Evolutionary conservation across 169 alveolate genomes (phyloP).

Genomic region (Plasmodium berghei): DNA sequence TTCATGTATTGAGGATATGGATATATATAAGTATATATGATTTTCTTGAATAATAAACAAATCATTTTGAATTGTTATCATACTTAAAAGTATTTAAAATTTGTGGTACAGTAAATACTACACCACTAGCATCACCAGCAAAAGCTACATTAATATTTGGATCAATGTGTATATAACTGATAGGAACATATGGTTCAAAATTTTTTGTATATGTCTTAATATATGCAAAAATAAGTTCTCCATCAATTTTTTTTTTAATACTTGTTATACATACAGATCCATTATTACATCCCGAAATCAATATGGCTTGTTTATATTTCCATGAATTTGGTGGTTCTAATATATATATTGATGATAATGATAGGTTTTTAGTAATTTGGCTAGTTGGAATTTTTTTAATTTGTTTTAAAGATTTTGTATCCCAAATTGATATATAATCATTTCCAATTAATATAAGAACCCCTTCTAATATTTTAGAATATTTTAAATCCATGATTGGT

Average conservation of each 20-base stretch:
- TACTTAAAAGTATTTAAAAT: slow-evolving; percentile 33
- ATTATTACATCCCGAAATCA: slow-evolving; percentile 70
- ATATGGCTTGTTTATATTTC: slow-evolving; percentile 27
- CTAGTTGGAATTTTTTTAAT: slow-evolving; percentile 52
- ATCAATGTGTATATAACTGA: slow-evolving; percentile 43
- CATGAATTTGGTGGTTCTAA: slow-evolving; percentile 61
- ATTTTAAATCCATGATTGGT: slow-evolving; percentile 76
- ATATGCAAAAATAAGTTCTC: slow-evolving; percentile 53
- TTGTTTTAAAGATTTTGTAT: slow-evolving; percentile 59
- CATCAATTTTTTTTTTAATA: slow-evolving; percentile 58
- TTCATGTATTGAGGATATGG: background rate
- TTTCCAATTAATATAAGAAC: slow-evolving; percentile 65
- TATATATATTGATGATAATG: slow-evolving; percentile 51
- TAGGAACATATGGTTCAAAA: slow-evolving; percentile 74
- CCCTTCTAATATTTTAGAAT: slow-evolving; percentile 68
- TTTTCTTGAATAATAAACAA: background rate
- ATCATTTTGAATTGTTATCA: slow-evolving; percentile 21
- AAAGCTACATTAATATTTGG: slow-evolving; percentile 71
- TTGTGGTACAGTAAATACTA: slow-evolving; percentile 65
- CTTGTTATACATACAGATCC: slow-evolving; percentile 71
- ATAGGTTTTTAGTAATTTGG: slow-evolving; percentile 41
- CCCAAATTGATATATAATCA: slow-evolving; percentile 72
- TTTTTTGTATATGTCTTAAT: slow-evolving; percentile 36
- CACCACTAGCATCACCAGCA: slow-evolving; percentile 75
- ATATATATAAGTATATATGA: background rate